Conservation (phyloP, 1,284 basidiomycete species). For the Puccinia coronata region DNA sequence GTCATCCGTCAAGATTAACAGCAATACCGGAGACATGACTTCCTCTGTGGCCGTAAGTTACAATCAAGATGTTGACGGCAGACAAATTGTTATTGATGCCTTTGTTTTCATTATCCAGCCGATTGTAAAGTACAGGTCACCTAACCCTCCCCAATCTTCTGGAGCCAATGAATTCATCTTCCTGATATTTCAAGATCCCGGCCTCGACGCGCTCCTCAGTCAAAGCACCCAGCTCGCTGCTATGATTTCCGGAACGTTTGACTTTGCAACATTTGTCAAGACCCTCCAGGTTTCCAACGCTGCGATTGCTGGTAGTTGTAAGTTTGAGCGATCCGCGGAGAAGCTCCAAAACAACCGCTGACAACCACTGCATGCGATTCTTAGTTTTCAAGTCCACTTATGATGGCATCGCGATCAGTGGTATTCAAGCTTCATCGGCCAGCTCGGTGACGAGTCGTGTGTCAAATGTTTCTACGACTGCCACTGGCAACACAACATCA, state of each 20-base stretch:
- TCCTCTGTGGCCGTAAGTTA: neutral
- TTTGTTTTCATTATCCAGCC: constrained; percentile 3
- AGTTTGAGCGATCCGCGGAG: neutral
- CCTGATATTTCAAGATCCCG: constrained; percentile 30
- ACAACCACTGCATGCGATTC: neutral
- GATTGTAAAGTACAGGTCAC: constrained; percentile 12
- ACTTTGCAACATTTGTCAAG: constrained; percentile 8
- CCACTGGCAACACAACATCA: too few relatives aligned
- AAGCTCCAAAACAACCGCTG: neutral
- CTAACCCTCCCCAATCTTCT: constrained; percentile 10
- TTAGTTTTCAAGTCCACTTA: constrained; percentile 24
- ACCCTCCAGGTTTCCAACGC: neutral
- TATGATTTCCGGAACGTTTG: neutral
- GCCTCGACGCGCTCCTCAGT: neutral
- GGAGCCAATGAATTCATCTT: constrained; percentile 26
- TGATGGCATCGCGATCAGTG: neutral
- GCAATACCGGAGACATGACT: neutral
- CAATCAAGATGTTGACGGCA: neutral
- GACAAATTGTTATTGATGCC: neutral
- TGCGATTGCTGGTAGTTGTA: constrained; percentile 32
- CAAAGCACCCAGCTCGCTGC: neutral
- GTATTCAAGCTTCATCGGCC: too few relatives aligned
- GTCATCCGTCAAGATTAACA: constrained; percentile 10
- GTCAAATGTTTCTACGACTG: neutral
- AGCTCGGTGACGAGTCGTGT: neutral